Evolutionary conservation across 192 early-diverging fungal genomes (phyloP), one percentile per base, ranked within the genome.

Genomic region (Coemansia sp.): DNA sequence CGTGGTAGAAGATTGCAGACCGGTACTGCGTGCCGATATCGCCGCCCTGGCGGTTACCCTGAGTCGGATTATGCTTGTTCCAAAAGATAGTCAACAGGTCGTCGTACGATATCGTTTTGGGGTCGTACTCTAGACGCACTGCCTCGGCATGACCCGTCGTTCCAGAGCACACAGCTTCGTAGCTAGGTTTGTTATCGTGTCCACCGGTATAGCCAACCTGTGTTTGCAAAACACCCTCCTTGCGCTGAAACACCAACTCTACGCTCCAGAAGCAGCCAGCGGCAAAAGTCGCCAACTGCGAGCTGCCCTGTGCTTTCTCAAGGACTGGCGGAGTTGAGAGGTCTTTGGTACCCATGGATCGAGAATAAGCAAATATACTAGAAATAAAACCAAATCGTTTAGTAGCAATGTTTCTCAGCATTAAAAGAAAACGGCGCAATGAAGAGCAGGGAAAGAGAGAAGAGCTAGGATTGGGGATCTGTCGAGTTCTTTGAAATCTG

Each of bases 241-340:
- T 72, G 49, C 72, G 76, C 63, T 79, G 74, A 64, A 64, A 81
- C 3, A 70, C 72, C 7, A 82, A 67, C 59, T 83, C 73, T 23
- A 83, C 68, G 66, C 81, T 85, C 95, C 95, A 97, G 76, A 97
- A 97, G 79, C 95, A 97, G 46, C 95, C 95, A 6, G 91, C 92
- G 40, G 89, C 95, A 83, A 94, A 93, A 6, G 93, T 95, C 1
- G 92, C 92, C 40, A 76, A 58, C 64, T 73, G 62, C 2, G 68
- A 68, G 37, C 42, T 65, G n/a, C 48, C 57, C 31, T 62, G 57
- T 14, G 61, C 49, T 23, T 64, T 42, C 42, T 73, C 47, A 42
- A 79, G 25, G 11, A 60, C 40, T 4, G 67, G 25, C 38, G 77
- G 77, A 4, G 70, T 71, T 4, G 71, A 61, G 5, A 17, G 17